Base-by-base conservation (phyloP, 1,284 basidiomycete species). In the Dichomitus squalens region DNA sequence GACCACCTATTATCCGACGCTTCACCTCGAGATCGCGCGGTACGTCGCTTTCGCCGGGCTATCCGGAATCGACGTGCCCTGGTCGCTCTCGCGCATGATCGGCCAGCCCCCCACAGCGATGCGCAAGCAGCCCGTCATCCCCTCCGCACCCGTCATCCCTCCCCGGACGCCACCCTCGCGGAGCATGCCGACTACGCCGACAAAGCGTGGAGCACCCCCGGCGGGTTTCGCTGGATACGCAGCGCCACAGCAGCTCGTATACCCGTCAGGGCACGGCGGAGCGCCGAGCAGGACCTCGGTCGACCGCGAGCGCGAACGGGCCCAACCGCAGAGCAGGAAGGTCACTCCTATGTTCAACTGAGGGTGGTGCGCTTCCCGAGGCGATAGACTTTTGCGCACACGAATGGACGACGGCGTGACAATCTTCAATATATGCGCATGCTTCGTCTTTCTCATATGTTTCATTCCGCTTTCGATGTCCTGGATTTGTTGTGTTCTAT, bases 11-110 rank as follows among this genome's bases (percentile, higher is more conserved):
- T 98, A 98, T 72, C 93, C 94, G 0, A 90, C 87, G 1, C 82
- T 98, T 2, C 95, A 98, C 71, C 86, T 97, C 46, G 95, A 97
- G 73, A 79, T 98, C 47, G 84, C 93, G 1, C 84, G 94, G 23
- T 97, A 96, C 70, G 80, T 96, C 60, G 77, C 81, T 0, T 79
- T 86, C 58, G 85, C 88, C 1, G 70, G 71, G 9, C 76, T 80
- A 9, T 82, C 89, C n/a, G 82, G 83, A 23, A 88, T 83, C 64
- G 88, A 92, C 61, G 70, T 93, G 21, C 91, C 92, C 2, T 93
- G 88, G 79, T 83, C 86, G 1, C 75, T 93, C 35, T 83, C 86
- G 21, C 79, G 88, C 39, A 75, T 91, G 23, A 77, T 93, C 48
- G 90, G 89, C 2, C 66, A 82, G 27, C 92, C 91, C 14, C 91